These are phyloP conservation scores for Cystobasidiaceae sp. DNA, from an alignment of 1,284 basidiomycete genomes.

Conservation along the genomic window DNA sequence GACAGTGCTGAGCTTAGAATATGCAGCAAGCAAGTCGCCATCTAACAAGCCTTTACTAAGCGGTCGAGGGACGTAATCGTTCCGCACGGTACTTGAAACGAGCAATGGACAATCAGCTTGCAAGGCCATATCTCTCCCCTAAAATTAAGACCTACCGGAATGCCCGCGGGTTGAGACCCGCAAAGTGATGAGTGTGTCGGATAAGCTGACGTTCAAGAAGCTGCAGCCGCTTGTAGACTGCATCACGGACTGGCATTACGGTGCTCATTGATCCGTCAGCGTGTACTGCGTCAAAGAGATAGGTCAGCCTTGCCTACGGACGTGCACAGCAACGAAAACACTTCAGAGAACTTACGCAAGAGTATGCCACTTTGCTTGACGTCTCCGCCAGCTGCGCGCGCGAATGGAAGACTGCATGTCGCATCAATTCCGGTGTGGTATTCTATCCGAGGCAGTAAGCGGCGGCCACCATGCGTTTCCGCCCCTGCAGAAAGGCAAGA, in stretches of 20 bases:
- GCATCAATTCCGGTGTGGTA: constrained; percentile 73
- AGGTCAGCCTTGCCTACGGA: neutral
- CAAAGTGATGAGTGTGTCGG: constrained; percentile 82
- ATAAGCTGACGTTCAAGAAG: constrained; percentile 83
- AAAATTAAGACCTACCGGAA: constrained; percentile 82
- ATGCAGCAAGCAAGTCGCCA: constrained; percentile 68
- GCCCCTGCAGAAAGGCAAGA: constrained; percentile 56
- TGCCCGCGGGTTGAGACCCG: constrained; percentile 83
- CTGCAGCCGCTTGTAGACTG: constrained; percentile 73
- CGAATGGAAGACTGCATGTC: constrained; percentile 64
- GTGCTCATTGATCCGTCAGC: constrained; percentile 75
- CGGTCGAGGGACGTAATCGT: constrained; percentile 76
- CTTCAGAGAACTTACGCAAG: constrained; percentile 33
- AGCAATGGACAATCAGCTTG: too few relatives aligned
- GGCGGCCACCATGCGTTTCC: constrained; percentile 75
- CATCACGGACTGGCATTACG: constrained; percentile 71
- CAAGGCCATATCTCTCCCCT: too few relatives aligned
- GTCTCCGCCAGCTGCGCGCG: constrained; percentile 55
- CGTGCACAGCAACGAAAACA: neutral
- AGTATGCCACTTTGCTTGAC: constrained; percentile 41
- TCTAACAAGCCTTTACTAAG: constrained; percentile 81
- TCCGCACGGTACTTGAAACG: constrained; percentile 86
- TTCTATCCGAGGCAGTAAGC: constrained; percentile 72
- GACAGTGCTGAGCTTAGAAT: constrained; percentile 3
- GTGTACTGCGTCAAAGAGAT: constrained; percentile 54